phyloP scores from a whole-genome alignment of 306 rosid genomes.

The Sicyos baderoa region DNA sequence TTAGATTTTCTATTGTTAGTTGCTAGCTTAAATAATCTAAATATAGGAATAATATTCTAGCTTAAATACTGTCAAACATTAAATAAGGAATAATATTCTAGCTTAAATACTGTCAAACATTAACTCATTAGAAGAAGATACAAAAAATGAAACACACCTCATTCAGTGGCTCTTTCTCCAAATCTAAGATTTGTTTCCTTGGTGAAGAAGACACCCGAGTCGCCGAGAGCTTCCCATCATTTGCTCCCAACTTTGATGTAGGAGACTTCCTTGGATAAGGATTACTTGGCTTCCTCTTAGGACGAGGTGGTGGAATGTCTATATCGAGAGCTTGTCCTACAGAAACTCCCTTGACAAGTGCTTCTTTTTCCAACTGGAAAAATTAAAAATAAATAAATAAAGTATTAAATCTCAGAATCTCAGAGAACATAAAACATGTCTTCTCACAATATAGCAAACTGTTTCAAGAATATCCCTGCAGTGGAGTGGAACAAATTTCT shows the following conservation, averaged over 20 bases:
- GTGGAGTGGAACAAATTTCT: background rate
- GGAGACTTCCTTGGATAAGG: conserved; percentile 90
- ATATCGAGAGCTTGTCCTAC: conserved; percentile 64
- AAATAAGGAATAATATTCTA: too few species aligned
- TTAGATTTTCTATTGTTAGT: too few species aligned
- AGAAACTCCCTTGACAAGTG: conserved; percentile 64
- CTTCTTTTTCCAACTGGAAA: conserved; percentile 88
- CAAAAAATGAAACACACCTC: conserved; percentile 48
- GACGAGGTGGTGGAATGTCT: conserved; percentile 96
- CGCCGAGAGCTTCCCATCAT: conserved; percentile 51
- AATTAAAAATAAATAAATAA: background rate
- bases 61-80: too few species aligned
- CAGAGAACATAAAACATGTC: background rate
- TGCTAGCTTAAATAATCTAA: too few species aligned
- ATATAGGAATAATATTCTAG: too few species aligned
- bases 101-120: background rate
- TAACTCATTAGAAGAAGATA: conserved; percentile 7
- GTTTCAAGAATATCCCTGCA: background rate
- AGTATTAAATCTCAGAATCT: conserved; percentile 20
- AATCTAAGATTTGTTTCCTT: conserved; percentile 47
- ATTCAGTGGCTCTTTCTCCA: conserved; percentile 55
- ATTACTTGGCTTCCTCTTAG: conserved; percentile 82
- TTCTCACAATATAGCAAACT: background rate
- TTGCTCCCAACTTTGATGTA: conserved; percentile 43
- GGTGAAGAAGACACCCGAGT: conserved; percentile 43